These are phyloP conservation scores for Termitomyces sp. DNA, from an alignment of 768 basidiomycete genomes.

Conservation along the genomic window DNA sequence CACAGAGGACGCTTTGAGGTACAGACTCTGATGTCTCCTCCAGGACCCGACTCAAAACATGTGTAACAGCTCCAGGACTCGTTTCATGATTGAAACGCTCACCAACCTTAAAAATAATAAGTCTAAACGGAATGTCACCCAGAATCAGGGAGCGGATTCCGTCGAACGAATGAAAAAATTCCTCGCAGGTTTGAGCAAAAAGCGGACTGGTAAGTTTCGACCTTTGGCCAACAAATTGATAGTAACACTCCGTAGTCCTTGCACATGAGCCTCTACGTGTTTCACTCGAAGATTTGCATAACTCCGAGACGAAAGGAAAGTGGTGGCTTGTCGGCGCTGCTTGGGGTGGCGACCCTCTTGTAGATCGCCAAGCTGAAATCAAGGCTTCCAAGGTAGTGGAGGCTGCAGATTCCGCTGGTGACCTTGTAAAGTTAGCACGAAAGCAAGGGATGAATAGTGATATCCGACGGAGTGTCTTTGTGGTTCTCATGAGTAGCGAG, in stretches of 20 bases:
- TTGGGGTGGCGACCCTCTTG: slow-evolving; percentile 89
- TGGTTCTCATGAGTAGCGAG: slow-evolving; percentile 93
- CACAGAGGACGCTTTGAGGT: slow-evolving; percentile 53
- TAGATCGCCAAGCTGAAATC: slow-evolving; percentile 55
- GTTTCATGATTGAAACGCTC: slow-evolving; percentile 95
- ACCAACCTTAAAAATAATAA: slow-evolving; percentile 93
- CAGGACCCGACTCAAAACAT: background rate
- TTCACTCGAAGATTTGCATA: slow-evolving; percentile 79
- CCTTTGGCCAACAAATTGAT: background rate
- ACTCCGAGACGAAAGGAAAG: slow-evolving; percentile 84
- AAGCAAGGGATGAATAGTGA: slow-evolving; percentile 99
- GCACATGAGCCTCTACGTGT: slow-evolving; percentile 86
- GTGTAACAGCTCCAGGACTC: slow-evolving; percentile 71
- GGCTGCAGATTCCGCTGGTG: slow-evolving; percentile 25
- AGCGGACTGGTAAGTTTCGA: slow-evolving; percentile 55
- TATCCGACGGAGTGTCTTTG: slow-evolving; percentile 85
- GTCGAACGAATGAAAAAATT: slow-evolving; percentile 90
- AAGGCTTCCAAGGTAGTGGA: slow-evolving; percentile 19
- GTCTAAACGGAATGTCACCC: slow-evolving; percentile 55
- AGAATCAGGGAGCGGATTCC: slow-evolving; percentile 71
- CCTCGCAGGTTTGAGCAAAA: slow-evolving; percentile 70
- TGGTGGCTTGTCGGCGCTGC: slow-evolving; percentile 99
- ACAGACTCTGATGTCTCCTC: background rate
- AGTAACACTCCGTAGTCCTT: slow-evolving; percentile 45
- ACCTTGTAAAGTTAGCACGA: slow-evolving; percentile 75